Percentiles rank a stretch among this genome's conserved stretches.
Conservation (phyloP, 106 monocot genomes). For the Dendrobium catenatum region DNA sequence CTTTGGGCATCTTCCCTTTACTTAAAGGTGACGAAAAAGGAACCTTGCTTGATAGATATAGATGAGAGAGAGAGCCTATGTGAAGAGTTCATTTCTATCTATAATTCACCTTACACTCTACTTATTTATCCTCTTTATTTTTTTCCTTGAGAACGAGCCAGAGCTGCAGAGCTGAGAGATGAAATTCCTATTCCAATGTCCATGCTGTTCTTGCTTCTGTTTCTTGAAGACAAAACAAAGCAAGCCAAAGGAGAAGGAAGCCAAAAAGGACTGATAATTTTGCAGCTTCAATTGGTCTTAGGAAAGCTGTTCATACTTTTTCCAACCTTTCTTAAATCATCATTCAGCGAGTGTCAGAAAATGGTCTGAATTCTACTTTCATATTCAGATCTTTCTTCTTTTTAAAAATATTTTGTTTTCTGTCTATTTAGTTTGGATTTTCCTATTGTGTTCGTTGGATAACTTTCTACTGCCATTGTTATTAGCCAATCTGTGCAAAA, state of each 20-base stretch:
- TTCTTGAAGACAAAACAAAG: constrained; percentile 46
- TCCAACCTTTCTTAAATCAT: background rate
- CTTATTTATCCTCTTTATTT: background rate
- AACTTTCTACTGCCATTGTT: background rate
- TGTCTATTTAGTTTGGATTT: too few relatives aligned
- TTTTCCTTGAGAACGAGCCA: background rate
- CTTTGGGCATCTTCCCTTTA: background rate
- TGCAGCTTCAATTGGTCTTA: background rate
- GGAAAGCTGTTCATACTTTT: background rate
- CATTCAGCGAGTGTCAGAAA: background rate
- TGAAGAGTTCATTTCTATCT: background rate
- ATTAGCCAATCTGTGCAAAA: background rate
- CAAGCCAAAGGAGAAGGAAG: constrained; percentile 30
- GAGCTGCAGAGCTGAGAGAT: constrained; percentile 12
- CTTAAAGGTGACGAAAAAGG: background rate
- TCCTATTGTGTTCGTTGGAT: background rate
- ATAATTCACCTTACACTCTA: background rate
- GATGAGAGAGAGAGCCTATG: background rate
- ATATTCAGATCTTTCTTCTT: background rate
- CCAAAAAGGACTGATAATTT: constrained; percentile 19
- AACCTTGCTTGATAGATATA: background rate
- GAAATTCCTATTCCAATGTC: constrained; percentile 57
- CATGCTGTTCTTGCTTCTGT: constrained; percentile 57
- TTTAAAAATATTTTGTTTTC: too few relatives aligned
- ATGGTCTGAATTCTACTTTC: background rate